Base-by-base conservation (phyloP, 2,329 filamentous ascomycete genomes). In the Ophiognomonia clavigignenti-juglandacearum region DNA sequence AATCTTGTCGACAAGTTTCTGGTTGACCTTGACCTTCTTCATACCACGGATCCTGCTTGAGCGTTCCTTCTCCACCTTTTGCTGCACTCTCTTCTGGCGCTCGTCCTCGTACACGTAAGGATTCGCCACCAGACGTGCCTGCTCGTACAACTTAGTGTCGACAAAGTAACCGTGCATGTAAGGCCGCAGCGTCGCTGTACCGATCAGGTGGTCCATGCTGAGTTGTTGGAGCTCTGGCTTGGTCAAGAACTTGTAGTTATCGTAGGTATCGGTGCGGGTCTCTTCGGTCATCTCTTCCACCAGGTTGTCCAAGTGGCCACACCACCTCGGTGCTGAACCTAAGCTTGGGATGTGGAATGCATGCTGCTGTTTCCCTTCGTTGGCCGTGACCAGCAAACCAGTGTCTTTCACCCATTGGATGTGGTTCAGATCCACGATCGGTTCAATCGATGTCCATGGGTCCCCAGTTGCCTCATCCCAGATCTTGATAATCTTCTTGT, bases 151-250 rank as follows among this genome's bases (percentile, higher is more conserved):
- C 61, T 91, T 89, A 58, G 95, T 92, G 29, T 88, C 88, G 40
- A 98, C 91, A 69, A 98, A 98, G 75, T 93, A 97, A 57, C 93
- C 95, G 64, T 98, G 93, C 95, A 98, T 98, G 63, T 98, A 98
- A 36, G 93, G 93, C 37, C 92, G 80, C 34, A 98, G 73, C 18
- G 97, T 72, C 60, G 88, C 93, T 23, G 90, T 95, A 55, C 92
- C 92, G 48, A 98, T 78, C 39, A 98, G 75, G 63, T 97, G 92
- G 44, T 88, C 85, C 60, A 98, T 68, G 63, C 88, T 95, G 55
- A 98, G 78, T 29, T 85, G 81, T 58, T 87, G 86, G 44, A 98
- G 75, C 64, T 98, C 91, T 36, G 88, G 82, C 52, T 89, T 67
- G 2, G 92, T 96, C 61, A 98, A 74, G 79, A 98, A 98, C 69